Percentiles rank a stretch among this genome's conserved stretches.
Evolutionary conservation across 768 basidiomycete species (phyloP).

Genomic region (Scleroderma bovista): DNA sequence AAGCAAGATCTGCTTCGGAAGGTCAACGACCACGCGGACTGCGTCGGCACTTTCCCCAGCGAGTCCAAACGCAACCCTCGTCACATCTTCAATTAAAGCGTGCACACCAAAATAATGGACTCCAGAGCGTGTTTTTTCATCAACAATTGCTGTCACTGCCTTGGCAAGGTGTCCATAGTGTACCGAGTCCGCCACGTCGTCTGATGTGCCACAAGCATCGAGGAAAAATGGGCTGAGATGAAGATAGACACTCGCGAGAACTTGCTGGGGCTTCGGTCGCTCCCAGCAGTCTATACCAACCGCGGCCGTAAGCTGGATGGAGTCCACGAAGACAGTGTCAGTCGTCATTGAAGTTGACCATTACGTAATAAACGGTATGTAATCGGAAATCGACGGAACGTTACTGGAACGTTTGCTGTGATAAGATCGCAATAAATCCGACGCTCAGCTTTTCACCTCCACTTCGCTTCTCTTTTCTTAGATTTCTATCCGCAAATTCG

Average conservation of each 20-base stretch:
- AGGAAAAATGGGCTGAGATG: constrained; percentile 42
- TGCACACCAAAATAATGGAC: constrained; percentile 25
- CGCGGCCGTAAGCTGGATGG: constrained; percentile 36
- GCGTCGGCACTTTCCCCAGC: constrained; percentile 32
- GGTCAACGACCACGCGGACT: constrained; percentile 38
- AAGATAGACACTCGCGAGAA: constrained; percentile 42
- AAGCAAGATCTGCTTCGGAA: constrained; percentile 49
- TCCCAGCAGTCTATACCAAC: constrained; percentile 52
- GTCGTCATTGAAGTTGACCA: constrained; percentile 3
- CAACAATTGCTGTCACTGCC: constrained; percentile 30
- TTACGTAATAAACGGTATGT: no score
- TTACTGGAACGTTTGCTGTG: no score
- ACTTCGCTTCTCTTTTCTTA: not conserved
- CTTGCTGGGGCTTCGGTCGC: constrained; percentile 42
- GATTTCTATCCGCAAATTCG: not conserved
- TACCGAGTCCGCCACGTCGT: constrained; percentile 51
- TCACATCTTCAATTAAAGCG: constrained; percentile 33
- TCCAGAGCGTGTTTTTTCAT: constrained; percentile 2
- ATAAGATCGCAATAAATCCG: no score
- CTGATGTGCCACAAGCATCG: constrained; percentile 38
- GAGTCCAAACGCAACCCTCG: constrained; percentile 32
- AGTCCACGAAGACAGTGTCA: constrained; percentile 43
- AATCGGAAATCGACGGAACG: no score
- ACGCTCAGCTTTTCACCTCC: no score
- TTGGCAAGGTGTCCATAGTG: constrained; percentile 65